phyloP scores from a whole-genome alignment of 1,284 basidiomycete species.

The Rhizopogon hawkerae region DNA sequence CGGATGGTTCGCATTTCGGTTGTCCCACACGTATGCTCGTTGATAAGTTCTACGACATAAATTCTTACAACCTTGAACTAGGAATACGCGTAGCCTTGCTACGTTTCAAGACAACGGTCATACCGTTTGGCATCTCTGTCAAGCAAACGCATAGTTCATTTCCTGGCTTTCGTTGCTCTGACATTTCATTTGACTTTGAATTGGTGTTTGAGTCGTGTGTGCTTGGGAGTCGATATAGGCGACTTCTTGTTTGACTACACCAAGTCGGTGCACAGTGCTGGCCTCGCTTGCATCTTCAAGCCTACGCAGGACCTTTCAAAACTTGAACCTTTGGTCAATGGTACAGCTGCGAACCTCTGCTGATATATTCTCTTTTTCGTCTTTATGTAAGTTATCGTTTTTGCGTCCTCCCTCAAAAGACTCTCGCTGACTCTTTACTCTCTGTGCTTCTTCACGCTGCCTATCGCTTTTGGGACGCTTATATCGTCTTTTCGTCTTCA shows the following conservation, averaged over 20 bases:
- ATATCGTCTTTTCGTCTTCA: constrained; percentile 4
- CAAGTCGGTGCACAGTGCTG: constrained; percentile 12
- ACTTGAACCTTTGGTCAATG: constrained; percentile 26
- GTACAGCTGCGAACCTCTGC: constrained; percentile 23
- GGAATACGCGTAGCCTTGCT: constrained; percentile 21
- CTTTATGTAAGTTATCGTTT: constrained; percentile 33
- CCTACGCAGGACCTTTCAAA: constrained; percentile 18
- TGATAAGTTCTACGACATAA: constrained; percentile 5
- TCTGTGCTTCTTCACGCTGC: constrained; percentile 3
- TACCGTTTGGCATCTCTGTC: constrained; percentile 14
- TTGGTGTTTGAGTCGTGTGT: constrained; percentile 28
- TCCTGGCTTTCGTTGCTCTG: constrained; percentile 16
- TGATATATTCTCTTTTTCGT: constrained; percentile 20
- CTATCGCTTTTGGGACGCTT: constrained; percentile 4
- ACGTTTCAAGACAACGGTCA: constrained; percentile 8
- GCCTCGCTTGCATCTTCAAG: constrained; percentile 16
- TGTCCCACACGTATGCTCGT: not conserved
- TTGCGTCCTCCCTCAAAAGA: constrained; percentile 14
- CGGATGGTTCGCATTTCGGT: not conserved
- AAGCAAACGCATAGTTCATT: constrained; percentile 21
- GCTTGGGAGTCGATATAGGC: constrained; percentile 18
- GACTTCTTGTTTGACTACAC: constrained; percentile 23
- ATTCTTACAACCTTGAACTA: constrained; percentile 21
- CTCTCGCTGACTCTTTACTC: constrained; percentile 19
- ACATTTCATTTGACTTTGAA: constrained; percentile 14